Evolutionary conservation across 192 early-diverging fungal genomes (phyloP).

Genomic region (Mortierella hygrophila): DNA sequence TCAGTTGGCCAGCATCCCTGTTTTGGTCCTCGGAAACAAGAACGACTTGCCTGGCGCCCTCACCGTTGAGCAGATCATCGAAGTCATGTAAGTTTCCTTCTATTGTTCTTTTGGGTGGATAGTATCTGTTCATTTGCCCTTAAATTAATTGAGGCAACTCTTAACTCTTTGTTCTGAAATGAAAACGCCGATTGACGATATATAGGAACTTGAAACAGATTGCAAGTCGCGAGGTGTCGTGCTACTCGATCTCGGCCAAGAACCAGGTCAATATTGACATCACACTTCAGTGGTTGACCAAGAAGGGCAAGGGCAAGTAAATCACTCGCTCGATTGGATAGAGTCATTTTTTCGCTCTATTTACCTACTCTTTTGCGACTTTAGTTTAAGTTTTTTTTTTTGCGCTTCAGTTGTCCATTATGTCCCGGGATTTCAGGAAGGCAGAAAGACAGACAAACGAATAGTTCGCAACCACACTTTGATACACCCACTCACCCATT

Average conservation of each 20-base stretch:
- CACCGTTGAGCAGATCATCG: conserved; percentile 90
- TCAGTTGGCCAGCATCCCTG: conserved; percentile 93
- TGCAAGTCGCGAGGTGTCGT: conserved; percentile 93
- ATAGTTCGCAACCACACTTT: not conserved
- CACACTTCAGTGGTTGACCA: conserved; percentile 97
- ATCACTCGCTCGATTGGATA: not conserved
- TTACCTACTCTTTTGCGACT: not conserved
- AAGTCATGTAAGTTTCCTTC: conserved; percentile 80
- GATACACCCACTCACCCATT: conserved; percentile 6
- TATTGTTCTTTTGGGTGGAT: too few relatives aligned
- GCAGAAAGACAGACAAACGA: not conserved
- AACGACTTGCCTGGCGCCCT: conserved; percentile 96
- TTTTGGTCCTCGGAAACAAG: conserved; percentile 98
- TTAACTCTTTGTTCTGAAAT: not conserved
- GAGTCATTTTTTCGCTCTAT: not conserved
- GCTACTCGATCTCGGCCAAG: conserved; percentile 99
- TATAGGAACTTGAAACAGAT: conserved; percentile 89
- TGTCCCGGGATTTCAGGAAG: not conserved
- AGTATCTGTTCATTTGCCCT: too few relatives aligned
- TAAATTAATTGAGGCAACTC: not conserved
- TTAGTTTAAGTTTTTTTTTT: not conserved
- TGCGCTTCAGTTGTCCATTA: not conserved
- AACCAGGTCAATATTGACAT: conserved; percentile 98
- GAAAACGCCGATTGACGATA: not conserved
- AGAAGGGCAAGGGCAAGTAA: conserved; percentile 76